Conservation (phyloP, 2,329 filamentous ascomycete species). For the Aspergillus tanneri region DNA sequence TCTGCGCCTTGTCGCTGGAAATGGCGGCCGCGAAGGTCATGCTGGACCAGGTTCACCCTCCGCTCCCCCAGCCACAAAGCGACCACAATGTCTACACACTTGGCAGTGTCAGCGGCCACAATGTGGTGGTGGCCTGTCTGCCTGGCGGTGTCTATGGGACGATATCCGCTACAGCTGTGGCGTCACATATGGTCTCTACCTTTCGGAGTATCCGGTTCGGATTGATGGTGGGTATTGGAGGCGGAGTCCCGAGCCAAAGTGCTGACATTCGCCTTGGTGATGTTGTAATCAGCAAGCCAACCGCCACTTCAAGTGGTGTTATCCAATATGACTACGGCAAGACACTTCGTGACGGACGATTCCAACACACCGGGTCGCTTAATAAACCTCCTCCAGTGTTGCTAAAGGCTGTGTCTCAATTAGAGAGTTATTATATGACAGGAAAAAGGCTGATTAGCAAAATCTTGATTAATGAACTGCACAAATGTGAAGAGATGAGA, state of each 20-base stretch:
- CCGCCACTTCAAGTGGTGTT: conserved; percentile 21
- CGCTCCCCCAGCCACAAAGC: background rate
- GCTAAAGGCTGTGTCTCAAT: conserved; percentile 14
- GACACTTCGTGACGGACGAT: conserved; percentile 16
- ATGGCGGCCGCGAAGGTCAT: conserved; percentile 28
- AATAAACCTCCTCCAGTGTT: conserved; percentile 16
- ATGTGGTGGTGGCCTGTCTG: conserved; percentile 28
- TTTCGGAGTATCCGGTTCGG: conserved; percentile 26
- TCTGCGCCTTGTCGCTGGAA: conserved; percentile 33
- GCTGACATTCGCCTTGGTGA: conserved; percentile 30
- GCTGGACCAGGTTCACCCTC: conserved; percentile 29
- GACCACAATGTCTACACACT: conserved; percentile 28
- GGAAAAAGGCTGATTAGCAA: background rate
- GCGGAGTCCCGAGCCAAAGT: conserved; percentile 27
- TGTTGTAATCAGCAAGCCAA: conserved; percentile 29
- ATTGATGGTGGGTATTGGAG: conserved; percentile 34
- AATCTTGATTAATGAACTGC: background rate
- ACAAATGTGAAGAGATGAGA: conserved; percentile 1
- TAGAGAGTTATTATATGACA: conserved; percentile 1
- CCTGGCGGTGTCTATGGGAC: conserved; percentile 22
- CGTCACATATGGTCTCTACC: conserved; percentile 23
- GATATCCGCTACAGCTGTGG: conserved; percentile 22
- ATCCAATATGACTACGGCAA: conserved; percentile 34
- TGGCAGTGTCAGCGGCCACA: conserved; percentile 23
- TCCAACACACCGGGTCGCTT: conserved; percentile 21